Percentiles rank a stretch among this genome's conserved stretches.
These are phyloP conservation scores for Candida yuanshanica DNA, from an alignment of 805 yeast genomes.

Conservation along the genomic window DNA sequence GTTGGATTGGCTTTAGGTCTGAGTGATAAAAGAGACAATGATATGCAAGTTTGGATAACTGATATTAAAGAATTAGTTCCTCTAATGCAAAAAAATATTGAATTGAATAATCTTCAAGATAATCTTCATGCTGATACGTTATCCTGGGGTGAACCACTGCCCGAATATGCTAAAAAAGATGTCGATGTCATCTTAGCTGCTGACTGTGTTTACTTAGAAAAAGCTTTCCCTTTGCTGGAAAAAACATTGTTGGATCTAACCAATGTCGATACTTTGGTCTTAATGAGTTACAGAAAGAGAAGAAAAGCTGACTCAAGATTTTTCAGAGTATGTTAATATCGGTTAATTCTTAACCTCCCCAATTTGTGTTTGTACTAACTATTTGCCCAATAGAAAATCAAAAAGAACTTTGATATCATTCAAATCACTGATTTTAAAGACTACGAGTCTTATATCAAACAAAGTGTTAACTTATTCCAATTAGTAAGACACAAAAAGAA, in stretches of 20 bases:
- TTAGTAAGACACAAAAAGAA: conserved; percentile 24
- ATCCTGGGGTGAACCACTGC: conserved; percentile 39
- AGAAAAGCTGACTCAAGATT: conserved; percentile 37
- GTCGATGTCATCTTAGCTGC: conserved; percentile 50
- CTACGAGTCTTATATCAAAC: conserved; percentile 31
- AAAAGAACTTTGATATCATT: conserved; percentile 26
- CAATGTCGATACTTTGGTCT: conserved; percentile 28
- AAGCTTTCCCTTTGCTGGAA: conserved; percentile 47
- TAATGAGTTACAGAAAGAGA: conserved; percentile 51
- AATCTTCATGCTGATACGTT: conserved; percentile 37
- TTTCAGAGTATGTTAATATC: conserved; percentile 14
- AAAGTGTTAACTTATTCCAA: conserved; percentile 37
- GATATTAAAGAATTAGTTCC: conserved; percentile 44
- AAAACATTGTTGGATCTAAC: conserved; percentile 42
- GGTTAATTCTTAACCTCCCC: neutral
- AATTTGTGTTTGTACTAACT: neutral
- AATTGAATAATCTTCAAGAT: conserved; percentile 31
- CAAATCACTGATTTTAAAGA: conserved; percentile 29
- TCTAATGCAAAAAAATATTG: conserved; percentile 40
- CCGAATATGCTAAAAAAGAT: conserved; percentile 28
- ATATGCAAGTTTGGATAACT: conserved; percentile 38
- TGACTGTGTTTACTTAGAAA: conserved; percentile 53
- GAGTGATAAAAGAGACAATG: conserved; percentile 16
- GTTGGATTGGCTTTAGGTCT: conserved; percentile 38
- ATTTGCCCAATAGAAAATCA: conserved; percentile 16